A percentile compares a stretch with the other conserved stretches of the same genome.
phyloP scores from a whole-genome alignment of 2,329 filamentous ascomycete species.

The Pseudogymnoascus sp. region DNA sequence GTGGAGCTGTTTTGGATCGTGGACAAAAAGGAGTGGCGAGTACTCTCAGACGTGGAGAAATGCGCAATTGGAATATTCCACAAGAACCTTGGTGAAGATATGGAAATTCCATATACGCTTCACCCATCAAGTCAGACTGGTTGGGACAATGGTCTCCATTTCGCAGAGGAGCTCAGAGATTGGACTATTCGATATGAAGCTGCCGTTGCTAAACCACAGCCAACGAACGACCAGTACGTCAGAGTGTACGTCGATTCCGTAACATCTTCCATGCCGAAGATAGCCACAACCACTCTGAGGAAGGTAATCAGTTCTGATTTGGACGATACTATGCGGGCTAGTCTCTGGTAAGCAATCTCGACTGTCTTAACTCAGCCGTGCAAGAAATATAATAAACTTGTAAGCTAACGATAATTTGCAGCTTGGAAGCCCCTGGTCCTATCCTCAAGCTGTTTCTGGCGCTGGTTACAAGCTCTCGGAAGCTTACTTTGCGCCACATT shows the following conservation, averaged over 20 bases:
- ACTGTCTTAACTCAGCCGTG: background rate
- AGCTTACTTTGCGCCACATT: conserved; percentile 13
- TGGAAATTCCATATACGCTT: conserved; percentile 24
- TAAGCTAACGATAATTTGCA: conserved; percentile 10
- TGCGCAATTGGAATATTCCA: conserved; percentile 26
- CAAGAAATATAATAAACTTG: background rate
- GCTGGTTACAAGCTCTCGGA: conserved; percentile 12
- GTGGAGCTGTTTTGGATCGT: conserved; percentile 21
- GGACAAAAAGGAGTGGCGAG: conserved; percentile 22
- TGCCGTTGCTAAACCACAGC: conserved; percentile 18
- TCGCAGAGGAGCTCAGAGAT: conserved; percentile 21
- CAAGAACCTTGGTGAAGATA: conserved; percentile 24
- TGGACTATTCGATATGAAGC: conserved; percentile 23
- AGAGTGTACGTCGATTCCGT: conserved; percentile 35
- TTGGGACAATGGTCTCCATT: conserved; percentile 26
- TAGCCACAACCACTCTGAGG: conserved; percentile 10
- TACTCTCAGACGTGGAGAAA: conserved; percentile 23
- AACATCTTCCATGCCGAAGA: conserved; percentile 17
- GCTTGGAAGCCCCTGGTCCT: conserved; percentile 15
- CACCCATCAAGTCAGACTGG: conserved; percentile 22
- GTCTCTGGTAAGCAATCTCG: conserved; percentile 13
- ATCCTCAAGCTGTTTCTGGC: conserved; percentile 10
- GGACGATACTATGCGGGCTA: conserved; percentile 16
- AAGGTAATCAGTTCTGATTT: conserved; percentile 14
- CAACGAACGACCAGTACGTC: conserved; percentile 33